Percentiles rank a stretch among this genome's conserved stretches.
These are phyloP conservation scores for Diaporthe ilicicola DNA, from an alignment of 2,329 filamentous ascomycete genomes.

Conservation along the genomic window DNA sequence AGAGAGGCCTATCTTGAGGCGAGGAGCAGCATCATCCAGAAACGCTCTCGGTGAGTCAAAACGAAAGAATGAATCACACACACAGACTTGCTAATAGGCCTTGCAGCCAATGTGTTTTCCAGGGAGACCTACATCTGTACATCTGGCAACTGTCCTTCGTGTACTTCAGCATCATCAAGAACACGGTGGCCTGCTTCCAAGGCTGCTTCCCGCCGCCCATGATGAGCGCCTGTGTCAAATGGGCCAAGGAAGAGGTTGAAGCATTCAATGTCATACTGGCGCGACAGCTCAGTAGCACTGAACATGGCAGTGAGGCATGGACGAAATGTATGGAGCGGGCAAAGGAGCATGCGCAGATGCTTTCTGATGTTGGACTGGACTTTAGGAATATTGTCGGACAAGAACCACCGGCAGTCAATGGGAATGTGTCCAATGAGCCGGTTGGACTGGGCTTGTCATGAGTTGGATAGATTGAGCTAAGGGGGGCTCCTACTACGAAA, in stretches of 20 bases:
- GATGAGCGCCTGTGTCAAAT: conserved; percentile 95
- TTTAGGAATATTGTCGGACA: conserved; percentile 83
- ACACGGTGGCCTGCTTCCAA: conserved; percentile 91
- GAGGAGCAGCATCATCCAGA: conserved; percentile 79
- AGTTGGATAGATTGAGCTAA: conserved; percentile 2
- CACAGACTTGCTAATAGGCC: conserved; percentile 39
- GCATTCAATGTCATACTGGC: conserved; percentile 85
- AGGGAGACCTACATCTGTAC: conserved; percentile 90
- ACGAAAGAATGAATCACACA: conserved; percentile 29
- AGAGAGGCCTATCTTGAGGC: conserved; percentile 86
- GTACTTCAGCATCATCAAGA: conserved; percentile 93
- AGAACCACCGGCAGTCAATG: conserved; percentile 47
- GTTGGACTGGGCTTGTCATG: conserved; percentile 54
- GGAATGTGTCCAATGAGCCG: conserved; percentile 40
- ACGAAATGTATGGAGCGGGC: conserved; percentile 84
- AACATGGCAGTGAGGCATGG: conserved; percentile 80
- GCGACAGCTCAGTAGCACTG: conserved; percentile 87
- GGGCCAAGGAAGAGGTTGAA: conserved; percentile 96
- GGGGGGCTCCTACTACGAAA: neutral
- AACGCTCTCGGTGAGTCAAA: conserved; percentile 76
- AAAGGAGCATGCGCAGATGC: conserved; percentile 79
- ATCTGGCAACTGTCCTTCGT: conserved; percentile 96
- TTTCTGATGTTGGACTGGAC: conserved; percentile 88
- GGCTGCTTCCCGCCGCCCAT: conserved; percentile 84
- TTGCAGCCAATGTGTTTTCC: conserved; percentile 87